A percentile compares a stretch with the other conserved stretches of the same genome.
phyloP scores from a whole-genome alignment of 305 asterid species.

The Galium porrigens region DNA sequence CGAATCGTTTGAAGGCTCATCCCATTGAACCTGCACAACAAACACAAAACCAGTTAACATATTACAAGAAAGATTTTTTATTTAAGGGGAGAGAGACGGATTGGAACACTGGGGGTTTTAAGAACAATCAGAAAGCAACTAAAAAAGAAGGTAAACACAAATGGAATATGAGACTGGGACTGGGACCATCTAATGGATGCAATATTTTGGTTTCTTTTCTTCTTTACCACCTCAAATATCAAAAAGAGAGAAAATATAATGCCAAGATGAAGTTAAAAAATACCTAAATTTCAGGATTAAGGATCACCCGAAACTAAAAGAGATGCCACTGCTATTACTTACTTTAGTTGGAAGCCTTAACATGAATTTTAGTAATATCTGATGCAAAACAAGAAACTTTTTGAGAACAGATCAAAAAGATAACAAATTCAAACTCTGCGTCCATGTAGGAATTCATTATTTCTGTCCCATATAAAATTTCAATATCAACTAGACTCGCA shows the following conservation, averaged over 20 bases:
- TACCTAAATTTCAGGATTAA: background rate
- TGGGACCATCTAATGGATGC: no score
- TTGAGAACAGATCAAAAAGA: background rate
- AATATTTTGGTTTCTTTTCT: no score
- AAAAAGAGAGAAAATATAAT: background rate
- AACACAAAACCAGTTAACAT: background rate
- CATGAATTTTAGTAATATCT: background rate
- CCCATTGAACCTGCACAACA: conserved; percentile 72
- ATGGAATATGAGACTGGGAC: background rate
- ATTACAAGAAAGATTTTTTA: background rate
- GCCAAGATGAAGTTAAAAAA: no score
- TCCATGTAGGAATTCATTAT: background rate
- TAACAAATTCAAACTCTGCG: background rate
- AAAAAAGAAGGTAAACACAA: background rate
- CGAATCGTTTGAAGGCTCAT: conserved; percentile 55
- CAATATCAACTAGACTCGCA: no score
- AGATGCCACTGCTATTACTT: background rate
- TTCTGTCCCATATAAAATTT: background rate
- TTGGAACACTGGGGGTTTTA: background rate
- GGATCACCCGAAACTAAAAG: background rate
- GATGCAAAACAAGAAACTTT: background rate
- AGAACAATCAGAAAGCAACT: background rate
- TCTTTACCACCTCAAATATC: background rate
- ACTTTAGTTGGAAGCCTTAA: background rate
- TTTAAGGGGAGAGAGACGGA: background rate